Evolutionary conservation across 1,284 basidiomycete species (phyloP), one percentile per base, ranked within the genome.

Genomic region (Earliella scabrosa): DNA sequence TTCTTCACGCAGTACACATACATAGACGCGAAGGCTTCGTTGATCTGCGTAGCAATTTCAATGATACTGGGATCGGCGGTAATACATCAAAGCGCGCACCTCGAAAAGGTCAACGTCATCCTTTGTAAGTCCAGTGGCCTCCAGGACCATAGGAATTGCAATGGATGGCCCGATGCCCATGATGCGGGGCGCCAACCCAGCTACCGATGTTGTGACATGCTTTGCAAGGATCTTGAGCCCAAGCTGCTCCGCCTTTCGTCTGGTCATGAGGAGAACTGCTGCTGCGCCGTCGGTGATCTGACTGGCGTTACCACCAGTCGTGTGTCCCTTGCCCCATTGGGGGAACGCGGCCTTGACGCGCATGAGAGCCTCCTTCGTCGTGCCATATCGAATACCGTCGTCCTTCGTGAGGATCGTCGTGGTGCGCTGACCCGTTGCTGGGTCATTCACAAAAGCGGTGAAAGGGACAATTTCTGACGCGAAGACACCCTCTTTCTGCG

Each of bases 1-100:
- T 86, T 78, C 61, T 89, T 85, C 43, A 94, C 77, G 50, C 85
- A 87, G 74, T 97, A 95, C 20, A 95, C 85, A 51, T 86, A 92
- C 77, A 94, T 92, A 0, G 92, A 94, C 9, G 93, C 92, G 65
- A 95, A 95, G 0, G 93, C 93, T 72, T 97, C 95, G 73, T 98
- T 98, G 68, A 94, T 88, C 88, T 92, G 52, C 11, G 21, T 4
- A 9, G 16, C 32, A 48, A 35, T 31, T 14, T 59, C 36, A 50
- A 34, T 45, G 26, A n/a, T 45, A 9, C 16, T 13, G 14, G 18
- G 13, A 26, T 18, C 16, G 18, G 14, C 41, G 21, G 2, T 16
- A 21, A 21, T 6, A 18, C 13, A n/a, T 26, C 9, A 24, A n/a
- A 6, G n/a, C n/a, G 52, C 74, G 43, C 61, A 85, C 90, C 82